Evolutionary conservation across 2,329 filamentous ascomycete species (phyloP).

Genomic region (Hypoxylon sp.): DNA sequence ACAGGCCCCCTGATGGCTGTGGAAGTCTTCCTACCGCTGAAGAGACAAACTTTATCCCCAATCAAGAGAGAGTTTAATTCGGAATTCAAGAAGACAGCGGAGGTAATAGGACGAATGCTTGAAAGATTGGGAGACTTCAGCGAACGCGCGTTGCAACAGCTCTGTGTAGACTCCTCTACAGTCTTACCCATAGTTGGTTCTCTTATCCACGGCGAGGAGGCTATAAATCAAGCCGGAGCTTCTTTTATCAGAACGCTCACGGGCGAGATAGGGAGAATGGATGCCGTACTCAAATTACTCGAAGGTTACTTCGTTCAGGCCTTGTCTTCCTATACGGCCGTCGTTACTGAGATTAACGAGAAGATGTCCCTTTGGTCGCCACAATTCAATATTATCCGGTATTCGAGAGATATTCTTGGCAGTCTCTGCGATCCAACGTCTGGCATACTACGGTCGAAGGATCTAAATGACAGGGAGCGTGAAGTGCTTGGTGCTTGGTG

Average conservation of each 20-base stretch:
- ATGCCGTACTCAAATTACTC: constrained; percentile 65
- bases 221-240: constrained; percentile 83
- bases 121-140: constrained; percentile 85
- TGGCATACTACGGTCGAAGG: constrained; percentile 69
- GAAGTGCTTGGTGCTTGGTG: constrained; percentile 83
- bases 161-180: constrained; percentile 78
- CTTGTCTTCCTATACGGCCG: constrained; percentile 62
- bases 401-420: constrained; percentile 70
- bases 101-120: constrained; percentile 80
- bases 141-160: constrained; percentile 74
- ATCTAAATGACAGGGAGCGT: constrained; percentile 73
- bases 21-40: constrained; percentile 77
- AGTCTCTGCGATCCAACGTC: constrained; percentile 70
- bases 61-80: constrained; percentile 81
- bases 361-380: constrained; percentile 68
- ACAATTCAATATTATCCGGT: constrained; percentile 70
- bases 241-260: constrained; percentile 88
- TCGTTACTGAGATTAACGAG: constrained; percentile 60
- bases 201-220: constrained; percentile 84
- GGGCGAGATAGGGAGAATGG: constrained; percentile 70
- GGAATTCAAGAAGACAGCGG: constrained; percentile 70
- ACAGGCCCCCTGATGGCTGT: constrained; percentile 79
- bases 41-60: constrained; percentile 60
- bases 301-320: constrained; percentile 62
- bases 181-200: constrained; percentile 83